These are phyloP conservation scores for Alternaria metachromatica DNA, from an alignment of 2,329 filamentous ascomycete species.

Conservation along the genomic window DNA sequence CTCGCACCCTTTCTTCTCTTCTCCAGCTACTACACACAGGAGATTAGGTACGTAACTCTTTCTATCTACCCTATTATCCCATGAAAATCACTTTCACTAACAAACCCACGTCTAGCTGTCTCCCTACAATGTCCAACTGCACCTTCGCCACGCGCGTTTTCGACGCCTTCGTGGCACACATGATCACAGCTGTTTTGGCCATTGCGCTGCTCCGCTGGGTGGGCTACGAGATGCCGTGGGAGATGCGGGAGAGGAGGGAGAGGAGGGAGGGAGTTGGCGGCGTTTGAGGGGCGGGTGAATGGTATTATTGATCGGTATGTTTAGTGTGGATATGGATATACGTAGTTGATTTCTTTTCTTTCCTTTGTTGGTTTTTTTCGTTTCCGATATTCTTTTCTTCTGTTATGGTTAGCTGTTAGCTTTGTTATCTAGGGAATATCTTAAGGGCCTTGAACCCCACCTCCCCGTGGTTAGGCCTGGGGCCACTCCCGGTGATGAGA, in stretches of 20 bases:
- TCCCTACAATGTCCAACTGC: background rate
- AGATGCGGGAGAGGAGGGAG: background rate
- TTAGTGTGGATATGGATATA: background rate
- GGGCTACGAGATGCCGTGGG: background rate
- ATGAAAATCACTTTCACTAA: no score
- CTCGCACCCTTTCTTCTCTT: no score
- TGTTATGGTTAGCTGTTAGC: background rate
- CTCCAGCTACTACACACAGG: no score
- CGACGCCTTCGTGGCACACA: background rate
- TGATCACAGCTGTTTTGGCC: background rate
- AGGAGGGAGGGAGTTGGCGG: background rate
- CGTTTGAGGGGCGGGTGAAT: background rate
- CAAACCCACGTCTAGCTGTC: background rate
- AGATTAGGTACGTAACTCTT: no score
- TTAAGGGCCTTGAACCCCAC: background rate
- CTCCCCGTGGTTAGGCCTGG: constrained; percentile 4
- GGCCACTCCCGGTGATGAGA: background rate
- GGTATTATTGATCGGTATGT: background rate
- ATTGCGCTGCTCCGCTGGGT: background rate
- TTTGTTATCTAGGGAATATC: background rate
- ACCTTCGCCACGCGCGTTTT: background rate
- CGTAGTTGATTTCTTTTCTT: background rate
- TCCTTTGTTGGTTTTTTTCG: background rate
- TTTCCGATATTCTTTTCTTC: accelerated
- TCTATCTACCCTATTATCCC: no score